Conservation (phyloP, 2,329 filamentous ascomycete species). For the Aspergillus sp. region DNA sequence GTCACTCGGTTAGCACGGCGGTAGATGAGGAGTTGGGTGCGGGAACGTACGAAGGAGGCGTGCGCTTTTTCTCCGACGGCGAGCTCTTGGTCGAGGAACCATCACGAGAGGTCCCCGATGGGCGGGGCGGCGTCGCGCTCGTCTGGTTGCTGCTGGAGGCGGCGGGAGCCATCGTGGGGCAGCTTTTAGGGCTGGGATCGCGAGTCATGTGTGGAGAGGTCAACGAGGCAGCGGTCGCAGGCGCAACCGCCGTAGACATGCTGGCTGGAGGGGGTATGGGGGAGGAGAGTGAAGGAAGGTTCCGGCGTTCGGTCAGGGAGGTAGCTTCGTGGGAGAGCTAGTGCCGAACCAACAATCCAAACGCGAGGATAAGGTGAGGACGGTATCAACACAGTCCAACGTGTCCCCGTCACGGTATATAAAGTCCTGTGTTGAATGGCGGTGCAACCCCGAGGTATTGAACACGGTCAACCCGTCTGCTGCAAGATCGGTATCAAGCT, state of each 20-base stretch:
- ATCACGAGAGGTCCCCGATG: constrained; percentile 34
- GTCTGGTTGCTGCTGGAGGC: constrained; percentile 30
- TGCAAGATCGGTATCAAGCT: constrained; percentile 11
- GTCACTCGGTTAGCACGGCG: neutral
- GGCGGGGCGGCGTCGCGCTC: constrained; percentile 33
- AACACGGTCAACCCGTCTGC: constrained; percentile 8
- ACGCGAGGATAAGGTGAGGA: no score
- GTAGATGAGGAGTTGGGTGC: constrained; percentile 29
- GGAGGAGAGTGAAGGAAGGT: neutral
- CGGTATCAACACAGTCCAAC: no score
- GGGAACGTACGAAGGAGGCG: constrained; percentile 43
- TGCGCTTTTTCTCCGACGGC: constrained; percentile 37
- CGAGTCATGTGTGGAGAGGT: constrained; percentile 43
- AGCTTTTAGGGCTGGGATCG: constrained; percentile 46
- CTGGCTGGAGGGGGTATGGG: constrained; percentile 6
- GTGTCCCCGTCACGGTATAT: constrained; percentile 10
- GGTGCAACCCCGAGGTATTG: constrained; percentile 7
- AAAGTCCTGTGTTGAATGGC: constrained; percentile 5
- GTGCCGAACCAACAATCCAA: no score
- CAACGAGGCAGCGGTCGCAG: constrained; percentile 43
- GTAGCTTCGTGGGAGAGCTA: no score
- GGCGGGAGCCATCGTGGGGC: constrained; percentile 41
- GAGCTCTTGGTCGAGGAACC: constrained; percentile 31
- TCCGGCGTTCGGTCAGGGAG: neutral
- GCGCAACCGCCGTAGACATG: constrained; percentile 52